These are phyloP conservation scores for Tetracentron sinense DNA, from an alignment of 164 flowering plant species.

Conservation along the genomic window DNA sequence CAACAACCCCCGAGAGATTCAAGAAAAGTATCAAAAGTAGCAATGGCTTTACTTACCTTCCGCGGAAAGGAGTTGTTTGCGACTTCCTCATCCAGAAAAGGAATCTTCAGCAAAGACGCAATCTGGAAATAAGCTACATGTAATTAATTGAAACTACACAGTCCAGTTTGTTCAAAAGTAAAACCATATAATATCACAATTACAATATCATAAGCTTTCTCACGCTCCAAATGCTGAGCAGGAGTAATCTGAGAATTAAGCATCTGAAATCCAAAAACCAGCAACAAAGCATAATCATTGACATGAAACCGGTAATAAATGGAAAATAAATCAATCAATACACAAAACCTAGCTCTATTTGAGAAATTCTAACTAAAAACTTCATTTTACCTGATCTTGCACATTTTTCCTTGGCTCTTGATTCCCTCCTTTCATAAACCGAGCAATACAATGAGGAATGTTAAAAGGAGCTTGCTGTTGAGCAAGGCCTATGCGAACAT, in stretches of 20 bases:
- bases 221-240: constrained; percentile 80
- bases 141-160: background rate
- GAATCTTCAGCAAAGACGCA: constrained; percentile 86
- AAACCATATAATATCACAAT: constrained; percentile 11
- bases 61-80: constrained; percentile 58
- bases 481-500: constrained; percentile 81
- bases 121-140: constrained; percentile 42
- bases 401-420: constrained; percentile 40
- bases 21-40: background rate
- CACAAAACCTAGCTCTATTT: background rate
- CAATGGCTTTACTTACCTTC: constrained; percentile 45
- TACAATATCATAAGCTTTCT: constrained; percentile 83
- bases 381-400: constrained; percentile 74
- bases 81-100: constrained; percentile 80
- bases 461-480: constrained; percentile 67
- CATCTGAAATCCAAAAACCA: constrained; percentile 38
- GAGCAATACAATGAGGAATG: constrained; percentile 90
- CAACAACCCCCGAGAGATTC: background rate
- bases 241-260: constrained; percentile 82
- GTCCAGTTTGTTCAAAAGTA: background rate
- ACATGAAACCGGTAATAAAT: background rate
- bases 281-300: constrained; percentile 6
- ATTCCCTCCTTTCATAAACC: constrained; percentile 36
- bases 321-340: background rate
- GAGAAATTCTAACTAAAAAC: background rate